Evolutionary conservation across 2,329 filamentous ascomycete species (phyloP), one percentile per base, ranked within the genome.

Genomic region (Colletotrichum sp.): DNA sequence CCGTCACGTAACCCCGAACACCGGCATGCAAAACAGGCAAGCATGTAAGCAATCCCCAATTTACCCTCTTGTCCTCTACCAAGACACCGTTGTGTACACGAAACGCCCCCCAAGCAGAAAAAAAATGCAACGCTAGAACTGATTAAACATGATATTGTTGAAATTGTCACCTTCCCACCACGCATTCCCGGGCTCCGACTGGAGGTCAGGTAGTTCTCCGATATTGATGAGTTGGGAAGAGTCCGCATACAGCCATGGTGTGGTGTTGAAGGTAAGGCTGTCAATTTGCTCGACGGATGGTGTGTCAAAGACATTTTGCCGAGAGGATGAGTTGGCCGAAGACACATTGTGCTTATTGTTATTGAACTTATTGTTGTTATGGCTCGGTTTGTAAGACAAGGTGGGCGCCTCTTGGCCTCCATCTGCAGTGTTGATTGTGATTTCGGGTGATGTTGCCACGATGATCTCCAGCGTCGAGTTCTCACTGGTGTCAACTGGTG

Each of bases 341-440:
- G 67, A 44, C 7, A 39, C 6, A 9, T 36, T n/a, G 5, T 57
- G 16, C 44, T 52, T 34, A 12, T 13, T 49, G 44, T 49, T 49
- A 10, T 49, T 49, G 44, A n/a, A n/a, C 9, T 49, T 49, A 0
- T 49, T 44, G 39, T n/a, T 49, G 44, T 49, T 49, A n/a, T 49
- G 0, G n/a, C 16, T 79, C 13, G 57, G 79, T 68, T 84, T 86
- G 81, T 80, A 86, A 0, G 85, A 85, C 18, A 83, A 32, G 9
- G 87, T 86, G 1, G 88, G 88, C 2, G 86, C 88, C 12, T 88
- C 87, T 69, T 89, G 88, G 0, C 88, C 88, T 12, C 88, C 88
- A 72, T 90, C 88, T 4, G 88, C 85, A 0, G 88, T 89, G 77
- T 90, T 89, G 62, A 90, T 87, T 2, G 83, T 87, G 70, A 90